Conservation (phyloP, 345 rosid species). For the Eucalyptus curtisii region DNA sequence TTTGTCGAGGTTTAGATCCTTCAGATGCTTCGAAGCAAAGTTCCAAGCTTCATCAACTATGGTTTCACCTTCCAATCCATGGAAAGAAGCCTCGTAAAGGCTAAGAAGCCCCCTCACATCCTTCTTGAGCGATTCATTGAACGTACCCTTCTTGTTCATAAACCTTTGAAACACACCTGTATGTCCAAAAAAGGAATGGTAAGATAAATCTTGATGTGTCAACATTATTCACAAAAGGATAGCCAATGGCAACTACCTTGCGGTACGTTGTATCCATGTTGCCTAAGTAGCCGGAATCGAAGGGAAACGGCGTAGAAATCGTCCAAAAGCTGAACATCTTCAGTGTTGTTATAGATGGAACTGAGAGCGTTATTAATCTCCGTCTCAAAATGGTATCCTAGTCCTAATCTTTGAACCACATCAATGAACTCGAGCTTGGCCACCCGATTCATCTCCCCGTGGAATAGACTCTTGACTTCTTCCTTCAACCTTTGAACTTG, state of each 20-base stretch:
- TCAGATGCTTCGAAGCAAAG: neutral
- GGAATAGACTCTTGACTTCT: neutral
- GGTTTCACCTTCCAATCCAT: neutral
- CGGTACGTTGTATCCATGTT: conserved; percentile 1
- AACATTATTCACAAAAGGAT: no score
- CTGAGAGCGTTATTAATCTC: neutral
- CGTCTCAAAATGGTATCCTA: neutral
- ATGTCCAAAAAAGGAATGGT: no score
- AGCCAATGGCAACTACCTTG: neutral
- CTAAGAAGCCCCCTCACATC: no score
- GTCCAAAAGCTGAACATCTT: neutral
- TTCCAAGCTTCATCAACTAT: neutral
- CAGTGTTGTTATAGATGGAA: neutral
- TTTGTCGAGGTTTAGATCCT: neutral
- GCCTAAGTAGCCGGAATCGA: conserved; percentile 2
- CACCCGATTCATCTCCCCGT: neutral
- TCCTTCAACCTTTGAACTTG: neutral
- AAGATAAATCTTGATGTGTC: no score
- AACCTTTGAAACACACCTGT: no score
- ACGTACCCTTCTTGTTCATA: no score
- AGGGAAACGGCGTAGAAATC: neutral
- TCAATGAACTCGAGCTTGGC: neutral
- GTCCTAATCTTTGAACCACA: neutral
- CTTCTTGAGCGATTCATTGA: no score
- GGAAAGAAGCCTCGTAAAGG: no score